Evolutionary conservation across 2,329 filamentous ascomycete genomes (phyloP).

Genomic region (Clathrospora elynae): DNA sequence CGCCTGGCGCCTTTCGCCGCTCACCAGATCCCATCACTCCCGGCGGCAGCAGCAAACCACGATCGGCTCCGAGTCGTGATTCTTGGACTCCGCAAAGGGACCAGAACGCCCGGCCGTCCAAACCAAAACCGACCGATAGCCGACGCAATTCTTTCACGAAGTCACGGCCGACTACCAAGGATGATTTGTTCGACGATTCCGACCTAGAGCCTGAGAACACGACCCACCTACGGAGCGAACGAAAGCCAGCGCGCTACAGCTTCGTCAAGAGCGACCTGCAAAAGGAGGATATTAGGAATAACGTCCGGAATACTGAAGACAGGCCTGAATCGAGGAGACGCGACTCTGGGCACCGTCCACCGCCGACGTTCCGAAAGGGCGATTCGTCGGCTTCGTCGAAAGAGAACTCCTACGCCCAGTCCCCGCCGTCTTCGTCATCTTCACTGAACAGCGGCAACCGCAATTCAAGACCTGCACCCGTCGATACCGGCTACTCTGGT

Average conservation of each 20-base stretch:
- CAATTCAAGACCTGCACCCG: conserved; percentile 23
- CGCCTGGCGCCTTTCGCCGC: conserved; percentile 51
- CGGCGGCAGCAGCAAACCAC: conserved; percentile 35
- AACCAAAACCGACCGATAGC: conserved; percentile 32
- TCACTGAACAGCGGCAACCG: conserved; percentile 31
- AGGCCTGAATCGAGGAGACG: conserved; percentile 23
- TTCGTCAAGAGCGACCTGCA: conserved; percentile 47
- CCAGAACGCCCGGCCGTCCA: conserved; percentile 35
- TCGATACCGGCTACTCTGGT: conserved; percentile 24
- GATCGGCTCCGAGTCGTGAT: conserved; percentile 29
- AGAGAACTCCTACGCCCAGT: conserved; percentile 31
- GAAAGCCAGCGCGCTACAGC: conserved; percentile 47
- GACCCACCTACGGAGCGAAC: conserved; percentile 35
- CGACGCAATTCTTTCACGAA: conserved; percentile 30
- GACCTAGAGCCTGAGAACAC: conserved; percentile 38
- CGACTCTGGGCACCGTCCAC: conserved; percentile 22
- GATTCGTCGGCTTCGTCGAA: conserved; percentile 37
- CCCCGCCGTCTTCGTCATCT: conserved; percentile 41
- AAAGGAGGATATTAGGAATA: conserved; percentile 41
- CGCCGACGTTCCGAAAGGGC: conserved; percentile 21
- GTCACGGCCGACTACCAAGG: conserved; percentile 25
- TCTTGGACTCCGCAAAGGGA: conserved; percentile 20
- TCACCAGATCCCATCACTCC: conserved; percentile 57
- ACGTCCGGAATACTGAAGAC: conserved; percentile 27
- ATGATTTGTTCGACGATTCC: conserved; percentile 40